Conservation (phyloP, 495 filamentous ascomycete genomes). For the Lepraria neglecta region DNA sequence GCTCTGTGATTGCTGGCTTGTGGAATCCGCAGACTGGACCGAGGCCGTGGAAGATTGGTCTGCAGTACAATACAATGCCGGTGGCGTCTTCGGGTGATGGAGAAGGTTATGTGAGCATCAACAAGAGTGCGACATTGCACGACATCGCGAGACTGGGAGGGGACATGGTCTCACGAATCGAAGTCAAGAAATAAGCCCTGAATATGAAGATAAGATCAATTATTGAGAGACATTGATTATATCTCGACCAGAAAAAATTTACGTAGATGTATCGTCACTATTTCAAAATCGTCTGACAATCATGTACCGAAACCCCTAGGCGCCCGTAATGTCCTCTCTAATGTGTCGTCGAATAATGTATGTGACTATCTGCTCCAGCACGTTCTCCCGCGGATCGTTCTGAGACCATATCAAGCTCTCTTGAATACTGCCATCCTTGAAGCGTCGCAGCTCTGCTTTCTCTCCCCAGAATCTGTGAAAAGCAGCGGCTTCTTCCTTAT, state of each 20-base stretch:
- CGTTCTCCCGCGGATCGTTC: conserved; percentile 50
- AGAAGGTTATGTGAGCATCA: conserved; percentile 50
- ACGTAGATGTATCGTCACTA: too few relatives aligned
- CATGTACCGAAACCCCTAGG: too few relatives aligned
- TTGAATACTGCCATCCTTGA: conserved; percentile 50
- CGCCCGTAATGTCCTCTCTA: conserved; percentile 29
- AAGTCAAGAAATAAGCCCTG: conserved; percentile 27
- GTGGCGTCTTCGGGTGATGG: conserved; percentile 26
- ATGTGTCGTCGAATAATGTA: conserved; percentile 67
- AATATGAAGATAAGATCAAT: conserved; percentile 46
- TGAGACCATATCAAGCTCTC: conserved; percentile 75
- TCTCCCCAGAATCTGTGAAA: conserved; percentile 50
- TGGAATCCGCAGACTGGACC: conserved; percentile 65
- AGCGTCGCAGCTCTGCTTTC: conserved; percentile 50
- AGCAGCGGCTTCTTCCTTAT: conserved; percentile 47
- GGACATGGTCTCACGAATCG: conserved; percentile 40
- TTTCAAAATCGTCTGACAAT: too few relatives aligned
- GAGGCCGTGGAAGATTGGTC: conserved; percentile 59
- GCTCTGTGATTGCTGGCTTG: conserved; percentile 61
- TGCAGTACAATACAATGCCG: conserved; percentile 62
- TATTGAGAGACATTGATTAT: conserved; percentile 34
- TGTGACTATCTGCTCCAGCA: conserved; percentile 71
- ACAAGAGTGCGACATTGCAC: conserved; percentile 64
- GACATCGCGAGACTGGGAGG: conserved; percentile 62
- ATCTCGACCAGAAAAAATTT: too few relatives aligned